Evolutionary conservation across 495 filamentous ascomycete species (phyloP).

Genomic region (Penicillium malachiteum): DNA sequence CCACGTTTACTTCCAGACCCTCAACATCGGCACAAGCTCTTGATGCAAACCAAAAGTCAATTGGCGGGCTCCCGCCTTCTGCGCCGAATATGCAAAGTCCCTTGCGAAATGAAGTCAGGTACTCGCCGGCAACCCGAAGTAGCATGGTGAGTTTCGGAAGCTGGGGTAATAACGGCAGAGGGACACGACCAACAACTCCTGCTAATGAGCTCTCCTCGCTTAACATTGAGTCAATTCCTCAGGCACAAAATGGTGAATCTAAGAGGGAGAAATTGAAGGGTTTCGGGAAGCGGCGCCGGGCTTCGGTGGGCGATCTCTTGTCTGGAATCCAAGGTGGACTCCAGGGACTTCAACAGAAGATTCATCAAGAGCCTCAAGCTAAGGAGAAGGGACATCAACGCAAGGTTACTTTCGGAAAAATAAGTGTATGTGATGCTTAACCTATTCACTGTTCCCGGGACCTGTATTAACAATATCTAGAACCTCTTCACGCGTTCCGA

Average conservation of each 20-base stretch:
- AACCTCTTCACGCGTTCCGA: conserved; percentile 21
- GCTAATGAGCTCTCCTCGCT: conserved; percentile 21
- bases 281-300: conserved; percentile 30
- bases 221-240: conserved; percentile 5
- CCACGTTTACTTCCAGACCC: background rate
- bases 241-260: conserved; percentile 15
- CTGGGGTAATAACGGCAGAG: conserved; percentile 22
- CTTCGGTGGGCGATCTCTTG: conserved; percentile 29
- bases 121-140: conserved; percentile 25
- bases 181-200: conserved; percentile 25
- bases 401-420: conserved; percentile 18
- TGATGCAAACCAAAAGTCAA: conserved; percentile 23
- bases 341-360: conserved; percentile 19
- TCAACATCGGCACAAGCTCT: conserved; percentile 20
- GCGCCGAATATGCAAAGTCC: conserved; percentile 25
- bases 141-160: conserved; percentile 31
- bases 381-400: conserved; percentile 1
- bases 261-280: conserved; percentile 33
- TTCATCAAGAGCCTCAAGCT: background rate
- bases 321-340: conserved; percentile 18
- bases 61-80: conserved; percentile 22
- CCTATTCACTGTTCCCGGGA: too few species aligned
- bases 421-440: conserved; percentile 19
- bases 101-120: conserved; percentile 29
- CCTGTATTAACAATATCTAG: conserved; percentile 11